Conservation (phyloP, 208 protist genomes). For the Wallacemonas sp. region DNA sequence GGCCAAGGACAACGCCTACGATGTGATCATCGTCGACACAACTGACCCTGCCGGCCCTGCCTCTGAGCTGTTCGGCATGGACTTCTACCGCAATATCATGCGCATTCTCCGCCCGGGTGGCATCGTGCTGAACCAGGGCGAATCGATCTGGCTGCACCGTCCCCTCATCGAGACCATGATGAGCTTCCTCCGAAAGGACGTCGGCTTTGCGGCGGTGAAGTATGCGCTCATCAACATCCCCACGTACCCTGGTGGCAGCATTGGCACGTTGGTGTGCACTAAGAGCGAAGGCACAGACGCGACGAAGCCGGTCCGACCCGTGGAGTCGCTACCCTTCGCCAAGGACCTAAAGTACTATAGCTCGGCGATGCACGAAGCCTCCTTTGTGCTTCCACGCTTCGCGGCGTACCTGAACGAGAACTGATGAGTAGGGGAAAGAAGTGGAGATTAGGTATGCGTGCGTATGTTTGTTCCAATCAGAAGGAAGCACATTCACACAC, state of each 20-base stretch:
- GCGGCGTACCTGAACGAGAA: slow-evolving; percentile 66
- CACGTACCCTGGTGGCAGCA: slow-evolving; percentile 93
- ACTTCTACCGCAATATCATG: slow-evolving; percentile 83
- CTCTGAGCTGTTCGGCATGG: slow-evolving; percentile 82
- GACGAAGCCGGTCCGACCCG: slow-evolving; percentile 54
- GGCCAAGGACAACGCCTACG: slow-evolving; percentile 79
- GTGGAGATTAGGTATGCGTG: neutral
- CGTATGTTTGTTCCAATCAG: neutral
- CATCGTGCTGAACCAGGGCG: slow-evolving; percentile 89
- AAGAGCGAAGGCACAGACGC: slow-evolving; percentile 67
- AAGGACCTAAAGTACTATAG: slow-evolving; percentile 87
- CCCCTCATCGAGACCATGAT: slow-evolving; percentile 90
- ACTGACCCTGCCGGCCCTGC: slow-evolving; percentile 93
- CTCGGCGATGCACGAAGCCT: slow-evolving; percentile 75
- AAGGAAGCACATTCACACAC: neutral
- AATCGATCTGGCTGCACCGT: slow-evolving; percentile 93
- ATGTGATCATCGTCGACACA: slow-evolving; percentile 96
- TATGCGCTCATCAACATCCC: slow-evolving; percentile 93
- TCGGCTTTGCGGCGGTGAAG: slow-evolving; percentile 83
- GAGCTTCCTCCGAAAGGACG: slow-evolving; percentile 69
- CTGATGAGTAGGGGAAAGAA: slow-evolving; percentile 6
- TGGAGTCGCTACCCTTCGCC: slow-evolving; percentile 68
- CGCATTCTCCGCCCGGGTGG: slow-evolving; percentile 79
- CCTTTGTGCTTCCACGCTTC: slow-evolving; percentile 85
- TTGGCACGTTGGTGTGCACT: slow-evolving; percentile 85